These are phyloP conservation scores for Aurantiochytrium sp. DNA, from an alignment of 108 stramenopile genomes.

Conservation along the genomic window DNA sequence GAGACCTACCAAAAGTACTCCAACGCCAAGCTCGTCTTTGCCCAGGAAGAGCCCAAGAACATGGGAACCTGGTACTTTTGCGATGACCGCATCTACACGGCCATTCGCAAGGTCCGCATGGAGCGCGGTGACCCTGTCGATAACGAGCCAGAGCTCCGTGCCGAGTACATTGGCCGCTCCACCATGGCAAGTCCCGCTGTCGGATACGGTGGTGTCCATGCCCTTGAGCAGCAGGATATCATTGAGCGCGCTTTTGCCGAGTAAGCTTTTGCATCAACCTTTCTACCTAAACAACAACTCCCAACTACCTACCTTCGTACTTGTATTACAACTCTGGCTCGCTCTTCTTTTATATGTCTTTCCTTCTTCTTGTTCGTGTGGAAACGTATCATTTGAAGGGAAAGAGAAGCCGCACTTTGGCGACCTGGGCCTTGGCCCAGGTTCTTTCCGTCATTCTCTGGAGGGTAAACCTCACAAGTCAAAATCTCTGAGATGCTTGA, in stretches of 20 bases:
- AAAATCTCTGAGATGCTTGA: too few species aligned
- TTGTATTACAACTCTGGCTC: too few species aligned
- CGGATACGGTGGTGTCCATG: slow-evolving; percentile 79
- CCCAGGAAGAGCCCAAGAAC: slow-evolving; percentile 84
- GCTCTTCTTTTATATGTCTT: too few species aligned
- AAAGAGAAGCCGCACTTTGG: too few species aligned
- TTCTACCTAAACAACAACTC: neutral
- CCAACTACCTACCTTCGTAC: too few species aligned
- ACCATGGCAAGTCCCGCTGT: slow-evolving; percentile 92
- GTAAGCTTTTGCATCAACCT: neutral
- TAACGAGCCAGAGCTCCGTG: slow-evolving; percentile 73
- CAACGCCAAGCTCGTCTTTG: slow-evolving; percentile 89
- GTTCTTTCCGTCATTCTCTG: too few species aligned
- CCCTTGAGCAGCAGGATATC: slow-evolving; percentile 70
- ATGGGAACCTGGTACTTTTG: slow-evolving; percentile 79
- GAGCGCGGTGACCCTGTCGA: neutral
- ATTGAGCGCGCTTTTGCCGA: slow-evolving; percentile 71
- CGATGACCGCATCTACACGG: slow-evolving; percentile 74
- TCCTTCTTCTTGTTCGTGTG: too few species aligned
- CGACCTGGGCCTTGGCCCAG: too few species aligned
- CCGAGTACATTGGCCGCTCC: slow-evolving; percentile 81
- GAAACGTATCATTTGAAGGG: too few species aligned
- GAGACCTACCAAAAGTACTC: slow-evolving; percentile 59
- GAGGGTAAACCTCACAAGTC: too few species aligned
- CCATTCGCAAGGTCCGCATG: slow-evolving; percentile 69